Evolutionary conservation across 2,329 filamentous ascomycete species (phyloP).

Genomic region (Verticillium klebahnii): DNA sequence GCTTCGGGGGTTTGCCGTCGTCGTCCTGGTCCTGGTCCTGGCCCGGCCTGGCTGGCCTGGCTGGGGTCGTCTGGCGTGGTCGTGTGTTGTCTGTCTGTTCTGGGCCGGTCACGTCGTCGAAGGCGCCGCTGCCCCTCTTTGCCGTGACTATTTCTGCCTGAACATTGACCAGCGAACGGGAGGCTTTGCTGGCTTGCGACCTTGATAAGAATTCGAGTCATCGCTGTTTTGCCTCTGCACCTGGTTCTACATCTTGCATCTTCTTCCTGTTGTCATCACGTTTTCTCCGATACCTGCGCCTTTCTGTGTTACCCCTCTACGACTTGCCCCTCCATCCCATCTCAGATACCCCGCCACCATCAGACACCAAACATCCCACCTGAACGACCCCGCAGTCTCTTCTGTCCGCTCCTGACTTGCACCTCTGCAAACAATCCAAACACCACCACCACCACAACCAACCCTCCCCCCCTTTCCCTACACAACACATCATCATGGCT

Average conservation of each 20-base stretch:
- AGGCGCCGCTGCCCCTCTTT: neutral
- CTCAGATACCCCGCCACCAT: constrained; percentile 1
- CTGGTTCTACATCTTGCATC: neutral
- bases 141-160: constrained; percentile 1
- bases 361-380: constrained; percentile 8
- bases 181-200: neutral
- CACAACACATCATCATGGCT: constrained; percentile 36
- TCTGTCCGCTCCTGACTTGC: neutral
- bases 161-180: neutral
- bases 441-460: constrained; percentile 7
- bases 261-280: neutral
- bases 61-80: neutral
- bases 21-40: too few species aligned
- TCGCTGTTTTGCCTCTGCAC: neutral
- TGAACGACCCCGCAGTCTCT: constrained; percentile 10
- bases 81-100: neutral
- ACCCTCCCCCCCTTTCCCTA: neutral
- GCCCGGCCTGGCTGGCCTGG: too few species aligned
- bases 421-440: constrained; percentile 2
- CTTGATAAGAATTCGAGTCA: neutral
- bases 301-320: neutral
- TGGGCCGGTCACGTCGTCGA: neutral
- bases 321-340: neutral
- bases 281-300: neutral
- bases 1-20: too few species aligned